These are phyloP conservation scores for Fraxinus latifolia DNA, from an alignment of 305 asterid genomes.

Conservation along the genomic window DNA sequence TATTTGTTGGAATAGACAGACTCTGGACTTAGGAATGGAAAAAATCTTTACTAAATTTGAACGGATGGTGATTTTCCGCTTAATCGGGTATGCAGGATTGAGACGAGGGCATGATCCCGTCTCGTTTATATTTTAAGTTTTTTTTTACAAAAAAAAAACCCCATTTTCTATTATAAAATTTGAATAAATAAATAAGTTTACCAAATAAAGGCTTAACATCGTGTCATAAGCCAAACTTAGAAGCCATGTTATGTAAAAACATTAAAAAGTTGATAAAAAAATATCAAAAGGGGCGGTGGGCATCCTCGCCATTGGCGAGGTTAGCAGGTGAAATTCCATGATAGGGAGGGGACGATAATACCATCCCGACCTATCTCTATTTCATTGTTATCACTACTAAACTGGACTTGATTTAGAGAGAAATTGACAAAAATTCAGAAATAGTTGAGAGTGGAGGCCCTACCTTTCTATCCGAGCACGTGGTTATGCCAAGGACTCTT, in stretches of 20 bases:
- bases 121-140: too few species aligned
- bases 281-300: not conserved
- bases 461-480: not conserved
- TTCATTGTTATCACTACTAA: not conserved
- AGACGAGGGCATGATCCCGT: not conserved
- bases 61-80: not conserved
- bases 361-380: not conserved
- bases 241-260: too few species aligned
- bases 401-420: not conserved
- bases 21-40: not conserved
- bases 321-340: not conserved
- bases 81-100: not conserved
- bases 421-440: not conserved
- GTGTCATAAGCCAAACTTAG: too few species aligned
- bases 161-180: too few species aligned
- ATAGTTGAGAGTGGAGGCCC: not conserved
- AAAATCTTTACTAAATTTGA: too few species aligned
- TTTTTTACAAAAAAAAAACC: too few species aligned
- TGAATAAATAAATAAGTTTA: not conserved
- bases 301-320: not conserved
- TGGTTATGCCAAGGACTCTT: not conserved
- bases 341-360: not conserved
- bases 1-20: not conserved
- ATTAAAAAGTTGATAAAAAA: too few species aligned
- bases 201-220: not conserved